Evolutionary conservation across 2,329 filamentous ascomycete genomes (phyloP).

Genomic region (Spiromastix sp.): DNA sequence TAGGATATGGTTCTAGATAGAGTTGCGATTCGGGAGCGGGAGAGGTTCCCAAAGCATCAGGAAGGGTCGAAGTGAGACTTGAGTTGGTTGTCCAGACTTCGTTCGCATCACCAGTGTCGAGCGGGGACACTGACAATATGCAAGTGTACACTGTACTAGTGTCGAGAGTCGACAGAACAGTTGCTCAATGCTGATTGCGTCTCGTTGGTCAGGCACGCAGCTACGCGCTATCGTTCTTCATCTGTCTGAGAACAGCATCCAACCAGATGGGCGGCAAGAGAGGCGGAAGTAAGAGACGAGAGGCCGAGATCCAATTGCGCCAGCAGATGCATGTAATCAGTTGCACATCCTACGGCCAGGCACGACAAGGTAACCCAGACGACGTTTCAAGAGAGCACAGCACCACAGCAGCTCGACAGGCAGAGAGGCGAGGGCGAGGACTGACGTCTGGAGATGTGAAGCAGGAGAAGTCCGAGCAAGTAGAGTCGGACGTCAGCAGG

Average conservation of each 20-base stretch:
- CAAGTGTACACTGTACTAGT: too few relatives aligned
- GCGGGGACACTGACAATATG: too few relatives aligned
- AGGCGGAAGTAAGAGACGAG: not conserved
- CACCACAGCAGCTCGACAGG: not conserved
- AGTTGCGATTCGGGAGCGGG: too few relatives aligned
- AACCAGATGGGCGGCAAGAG: constrained; percentile 1
- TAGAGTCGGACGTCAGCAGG: too few relatives aligned
- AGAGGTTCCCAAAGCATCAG: too few relatives aligned
- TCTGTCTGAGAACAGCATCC: not conserved
- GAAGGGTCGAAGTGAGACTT: too few relatives aligned
- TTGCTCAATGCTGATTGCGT: too few relatives aligned
- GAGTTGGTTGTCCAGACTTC: too few relatives aligned
- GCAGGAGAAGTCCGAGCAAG: too few relatives aligned
- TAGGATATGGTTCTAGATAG: too few relatives aligned
- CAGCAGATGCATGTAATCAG: not conserved
- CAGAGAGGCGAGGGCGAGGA: not conserved
- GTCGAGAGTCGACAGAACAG: too few relatives aligned
- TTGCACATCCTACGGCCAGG: not conserved
- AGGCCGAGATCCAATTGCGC: constrained; percentile 3
- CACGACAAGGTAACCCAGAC: constrained; percentile 1
- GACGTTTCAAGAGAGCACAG: constrained; percentile 1
- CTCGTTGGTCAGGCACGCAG: not conserved
- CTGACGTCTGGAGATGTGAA: not conserved
- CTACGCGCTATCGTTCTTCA: not conserved
- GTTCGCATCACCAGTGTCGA: too few relatives aligned